Conservation (phyloP, 2,329 filamentous ascomycete genomes). For the Aureobasidium mangrovei region DNA sequence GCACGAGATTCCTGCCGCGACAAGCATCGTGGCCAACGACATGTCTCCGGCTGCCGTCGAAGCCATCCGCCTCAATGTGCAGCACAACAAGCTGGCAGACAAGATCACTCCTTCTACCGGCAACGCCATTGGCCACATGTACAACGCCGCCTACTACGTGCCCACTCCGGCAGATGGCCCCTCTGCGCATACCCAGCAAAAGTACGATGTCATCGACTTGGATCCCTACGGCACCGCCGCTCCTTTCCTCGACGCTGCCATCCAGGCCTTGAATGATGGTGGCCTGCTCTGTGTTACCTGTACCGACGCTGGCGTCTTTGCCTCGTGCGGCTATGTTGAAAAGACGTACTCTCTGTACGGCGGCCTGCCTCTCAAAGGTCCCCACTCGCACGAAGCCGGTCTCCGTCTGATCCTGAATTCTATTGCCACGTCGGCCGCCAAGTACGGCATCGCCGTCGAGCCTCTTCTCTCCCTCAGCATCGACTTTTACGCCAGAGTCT, state of each 20-base stretch:
- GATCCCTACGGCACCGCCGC: conserved; percentile 93
- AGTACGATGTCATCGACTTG: conserved; percentile 90
- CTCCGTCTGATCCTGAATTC: conserved; percentile 77
- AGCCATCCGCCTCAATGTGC: conserved; percentile 74
- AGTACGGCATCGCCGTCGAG: conserved; percentile 81
- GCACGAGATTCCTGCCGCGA: conserved; percentile 73
- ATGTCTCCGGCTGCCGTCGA: conserved; percentile 47
- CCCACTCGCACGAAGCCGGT: conserved; percentile 80
- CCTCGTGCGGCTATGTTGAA: conserved; percentile 86
- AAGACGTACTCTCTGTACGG: conserved; percentile 94
- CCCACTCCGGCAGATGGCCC: conserved; percentile 22
- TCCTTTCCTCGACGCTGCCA: conserved; percentile 81
- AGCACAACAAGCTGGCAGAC: conserved; percentile 66
- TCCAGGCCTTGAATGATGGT: conserved; percentile 80
- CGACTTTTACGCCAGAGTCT: conserved; percentile 88
- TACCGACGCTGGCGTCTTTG: conserved; percentile 92
- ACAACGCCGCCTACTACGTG: conserved; percentile 39
- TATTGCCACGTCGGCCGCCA: conserved; percentile 69
- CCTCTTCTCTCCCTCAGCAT: conserved; percentile 88
- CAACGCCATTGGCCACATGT: conserved; percentile 90
- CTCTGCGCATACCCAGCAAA: conserved; percentile 32
- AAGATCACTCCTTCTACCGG: conserved; percentile 66
- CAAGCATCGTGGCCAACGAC: conserved; percentile 64
- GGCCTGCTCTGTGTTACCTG: conserved; percentile 92
- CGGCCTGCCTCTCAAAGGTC: conserved; percentile 75